Conservation (phyloP, 2,329 filamentous ascomycete species). For the Albophoma yamanashiensis region DNA sequence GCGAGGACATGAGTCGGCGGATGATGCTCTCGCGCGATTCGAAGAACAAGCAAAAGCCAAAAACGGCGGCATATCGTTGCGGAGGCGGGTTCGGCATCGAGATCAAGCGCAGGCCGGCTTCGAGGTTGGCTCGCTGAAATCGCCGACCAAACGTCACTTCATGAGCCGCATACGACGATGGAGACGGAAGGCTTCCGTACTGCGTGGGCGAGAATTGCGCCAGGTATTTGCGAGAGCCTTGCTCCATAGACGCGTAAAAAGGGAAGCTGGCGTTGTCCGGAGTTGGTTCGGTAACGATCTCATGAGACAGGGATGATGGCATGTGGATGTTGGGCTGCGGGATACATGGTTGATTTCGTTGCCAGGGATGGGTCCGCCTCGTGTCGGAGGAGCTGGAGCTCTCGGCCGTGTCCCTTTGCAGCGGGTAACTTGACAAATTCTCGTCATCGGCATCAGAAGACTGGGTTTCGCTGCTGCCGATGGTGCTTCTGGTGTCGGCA, state of each 20-base stretch:
- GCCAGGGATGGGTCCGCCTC: neutral
- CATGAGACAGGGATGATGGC: constrained; percentile 22
- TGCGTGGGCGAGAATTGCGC: constrained; percentile 11
- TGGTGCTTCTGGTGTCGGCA: constrained; percentile 36
- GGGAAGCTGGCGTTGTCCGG: constrained; percentile 44
- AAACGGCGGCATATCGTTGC: constrained; percentile 42
- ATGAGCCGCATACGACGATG: constrained; percentile 47
- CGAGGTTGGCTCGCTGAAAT: constrained; percentile 54
- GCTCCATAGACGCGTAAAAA: constrained; percentile 19
- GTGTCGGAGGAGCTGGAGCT: neutral
- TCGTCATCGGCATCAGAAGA: constrained; percentile 2
- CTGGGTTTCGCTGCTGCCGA: constrained; percentile 16
- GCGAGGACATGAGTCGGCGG: constrained; percentile 21
- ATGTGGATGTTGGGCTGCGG: constrained; percentile 3
- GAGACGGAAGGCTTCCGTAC: constrained; percentile 27
- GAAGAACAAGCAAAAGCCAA: constrained; percentile 59
- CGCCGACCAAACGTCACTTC: constrained; percentile 62
- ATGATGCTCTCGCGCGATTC: constrained; percentile 39
- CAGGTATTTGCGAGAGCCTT: constrained; percentile 4
- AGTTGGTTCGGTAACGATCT: constrained; percentile 40
- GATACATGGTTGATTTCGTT: neutral
- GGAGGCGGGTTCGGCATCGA: constrained; percentile 36
- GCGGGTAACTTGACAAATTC: neutral
- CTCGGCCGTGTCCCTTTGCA: neutral
- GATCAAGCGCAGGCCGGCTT: constrained; percentile 51